Conservation (phyloP, 148 eudicot genomes). For the Persicaria maculosa region DNA sequence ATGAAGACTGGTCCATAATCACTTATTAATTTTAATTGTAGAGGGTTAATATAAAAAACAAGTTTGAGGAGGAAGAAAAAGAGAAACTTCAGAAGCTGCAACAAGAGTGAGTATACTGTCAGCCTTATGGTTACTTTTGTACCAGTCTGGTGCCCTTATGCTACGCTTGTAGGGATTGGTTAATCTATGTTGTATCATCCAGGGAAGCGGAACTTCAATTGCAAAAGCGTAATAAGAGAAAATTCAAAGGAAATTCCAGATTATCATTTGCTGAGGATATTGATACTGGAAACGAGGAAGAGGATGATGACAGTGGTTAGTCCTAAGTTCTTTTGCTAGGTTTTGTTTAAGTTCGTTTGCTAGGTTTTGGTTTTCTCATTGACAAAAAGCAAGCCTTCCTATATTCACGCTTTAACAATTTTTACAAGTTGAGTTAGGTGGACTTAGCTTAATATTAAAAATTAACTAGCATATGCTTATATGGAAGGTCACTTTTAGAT, state of each 20-base stretch:
- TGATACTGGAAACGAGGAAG: constrained; percentile 67
- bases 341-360: background rate
- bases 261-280: constrained; percentile 78
- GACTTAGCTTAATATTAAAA: background rate
- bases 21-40: constrained; percentile 16
- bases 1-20: background rate
- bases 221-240: constrained; percentile 84
- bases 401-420: background rate
- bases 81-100: constrained; percentile 84
- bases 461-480: background rate
- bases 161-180: constrained; percentile 5
- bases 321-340: background rate
- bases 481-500: background rate
- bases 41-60: constrained; percentile 84
- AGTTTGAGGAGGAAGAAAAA: constrained; percentile 97
- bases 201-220: constrained; percentile 85
- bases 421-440: background rate
- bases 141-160: background rate
- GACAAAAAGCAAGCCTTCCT: background rate
- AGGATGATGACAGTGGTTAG: constrained; percentile 55
- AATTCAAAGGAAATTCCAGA: constrained; percentile 54
- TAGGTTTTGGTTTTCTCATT: constrained; percentile 10
- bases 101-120: constrained; percentile 64
- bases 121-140: background rate
- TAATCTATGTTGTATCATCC: background rate